Conservation (phyloP, 805 yeast genomes). For the Sugiyamaella chiloensis region DNA sequence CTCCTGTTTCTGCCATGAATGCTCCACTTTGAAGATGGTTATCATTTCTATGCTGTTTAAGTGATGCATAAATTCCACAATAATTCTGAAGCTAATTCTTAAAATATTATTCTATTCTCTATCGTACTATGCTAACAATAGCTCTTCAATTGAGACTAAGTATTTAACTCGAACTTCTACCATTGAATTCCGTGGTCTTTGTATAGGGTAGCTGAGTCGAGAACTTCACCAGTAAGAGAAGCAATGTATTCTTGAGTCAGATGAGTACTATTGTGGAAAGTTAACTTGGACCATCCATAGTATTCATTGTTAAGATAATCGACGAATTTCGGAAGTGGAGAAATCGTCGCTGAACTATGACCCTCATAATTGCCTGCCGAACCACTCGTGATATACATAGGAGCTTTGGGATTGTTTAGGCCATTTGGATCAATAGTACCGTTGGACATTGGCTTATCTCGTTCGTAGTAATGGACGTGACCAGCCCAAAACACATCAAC, state of each 20-base stretch:
- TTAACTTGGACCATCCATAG: conserved; percentile 30
- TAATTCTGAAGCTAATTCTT: no score
- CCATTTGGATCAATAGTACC: conserved; percentile 31
- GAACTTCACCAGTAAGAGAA: conserved; percentile 24
- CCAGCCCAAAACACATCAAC: conserved; percentile 28
- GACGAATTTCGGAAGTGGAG: conserved; percentile 10
- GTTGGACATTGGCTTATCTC: conserved; percentile 23
- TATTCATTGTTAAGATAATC: conserved; percentile 7
- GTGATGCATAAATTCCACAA: no score
- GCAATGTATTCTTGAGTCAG: conserved; percentile 29
- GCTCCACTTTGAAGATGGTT: no score
- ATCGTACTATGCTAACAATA: no score
- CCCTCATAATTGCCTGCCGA: conserved; percentile 34
- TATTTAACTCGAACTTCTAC: no score
- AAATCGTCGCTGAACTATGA: conserved; percentile 9
- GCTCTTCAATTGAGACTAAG: no score
- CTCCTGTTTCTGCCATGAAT: no score
- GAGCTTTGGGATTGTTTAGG: conserved; percentile 30
- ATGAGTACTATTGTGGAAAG: conserved; percentile 31
- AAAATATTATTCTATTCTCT: no score
- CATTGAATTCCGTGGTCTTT: conserved; percentile 18
- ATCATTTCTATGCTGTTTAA: no score
- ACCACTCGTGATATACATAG: conserved; percentile 32
- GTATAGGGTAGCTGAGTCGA: conserved; percentile 29
- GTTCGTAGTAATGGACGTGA: conserved; percentile 27